Evolutionary conservation across 331 rosid genomes (phyloP).

Genomic region (Phaseolus coccineus): DNA sequence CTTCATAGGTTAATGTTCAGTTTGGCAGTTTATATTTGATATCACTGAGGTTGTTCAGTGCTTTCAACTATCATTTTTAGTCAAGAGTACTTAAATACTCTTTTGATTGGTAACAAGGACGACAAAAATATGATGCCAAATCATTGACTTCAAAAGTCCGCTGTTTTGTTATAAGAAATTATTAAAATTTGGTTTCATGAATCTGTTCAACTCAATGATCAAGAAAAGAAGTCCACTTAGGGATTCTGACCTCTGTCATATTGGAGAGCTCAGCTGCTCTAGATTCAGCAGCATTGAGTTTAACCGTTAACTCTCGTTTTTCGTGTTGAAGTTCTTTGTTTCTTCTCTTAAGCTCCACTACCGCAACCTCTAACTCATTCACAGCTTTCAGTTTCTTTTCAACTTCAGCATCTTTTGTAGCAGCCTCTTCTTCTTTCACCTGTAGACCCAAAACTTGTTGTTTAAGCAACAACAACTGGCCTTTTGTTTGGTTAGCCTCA

Average conservation of each 20-base stretch:
- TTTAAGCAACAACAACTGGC: conserved; percentile 88
- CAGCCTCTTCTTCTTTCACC: conserved; percentile 73
- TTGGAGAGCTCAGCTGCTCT: conserved; percentile 63
- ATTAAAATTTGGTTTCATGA: conserved; percentile 5
- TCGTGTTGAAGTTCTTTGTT: conserved; percentile 88
- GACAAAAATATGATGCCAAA: conserved; percentile 19
- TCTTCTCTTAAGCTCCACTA: conserved; percentile 82
- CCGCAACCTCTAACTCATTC: conserved; percentile 74
- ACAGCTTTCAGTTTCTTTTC: conserved; percentile 86
- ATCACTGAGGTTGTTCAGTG: conserved; percentile 5
- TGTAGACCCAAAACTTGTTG: conserved; percentile 85
- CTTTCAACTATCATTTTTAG: conserved; percentile 20
- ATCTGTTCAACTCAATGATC: conserved; percentile 8
- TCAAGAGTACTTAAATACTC: not conserved
- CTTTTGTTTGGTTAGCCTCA: conserved; percentile 92
- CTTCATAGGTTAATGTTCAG: not conserved
- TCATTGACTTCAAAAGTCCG: not conserved
- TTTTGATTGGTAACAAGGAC: conserved; percentile 13
- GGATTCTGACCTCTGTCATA: conserved; percentile 82
- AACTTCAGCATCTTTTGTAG: conserved; percentile 73
- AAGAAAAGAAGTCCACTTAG: conserved; percentile 32
- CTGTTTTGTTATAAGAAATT: conserved; percentile 6
- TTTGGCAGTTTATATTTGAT: conserved; percentile 22
- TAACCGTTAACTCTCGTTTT: conserved; percentile 77
- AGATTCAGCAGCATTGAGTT: conserved; percentile 74